Evolutionary conservation across 1,284 basidiomycete species (phyloP).

Genomic region (Sporisorium sorghi): DNA sequence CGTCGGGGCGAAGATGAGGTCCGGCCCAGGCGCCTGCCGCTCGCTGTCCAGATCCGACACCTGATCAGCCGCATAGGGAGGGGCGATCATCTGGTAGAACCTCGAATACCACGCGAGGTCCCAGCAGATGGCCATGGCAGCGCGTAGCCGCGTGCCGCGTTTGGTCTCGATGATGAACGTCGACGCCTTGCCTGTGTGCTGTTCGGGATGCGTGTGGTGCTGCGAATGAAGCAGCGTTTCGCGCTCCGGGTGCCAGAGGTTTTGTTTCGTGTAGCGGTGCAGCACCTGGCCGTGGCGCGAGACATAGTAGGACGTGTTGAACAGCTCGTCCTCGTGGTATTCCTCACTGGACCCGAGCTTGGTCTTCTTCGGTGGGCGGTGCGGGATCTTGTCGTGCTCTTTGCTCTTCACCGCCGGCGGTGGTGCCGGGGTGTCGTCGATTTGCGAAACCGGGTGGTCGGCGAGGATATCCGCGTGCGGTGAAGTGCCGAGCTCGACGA

Average conservation of each 20-base stretch:
- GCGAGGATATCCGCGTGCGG: slow-evolving; percentile 26
- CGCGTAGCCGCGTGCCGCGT: slow-evolving; percentile 53
- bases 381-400: slow-evolving; percentile 25
- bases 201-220: slow-evolving; percentile 50
- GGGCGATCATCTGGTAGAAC: slow-evolving; percentile 55
- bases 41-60: slow-evolving; percentile 38
- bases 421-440: background rate
- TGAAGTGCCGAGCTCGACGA: slow-evolving; percentile 57
- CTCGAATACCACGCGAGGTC: slow-evolving; percentile 64
- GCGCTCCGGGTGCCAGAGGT: slow-evolving; percentile 67
- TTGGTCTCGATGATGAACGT: slow-evolving; percentile 61
- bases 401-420: background rate
- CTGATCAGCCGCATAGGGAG: slow-evolving; percentile 4
- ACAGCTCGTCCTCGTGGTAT: slow-evolving; percentile 40
- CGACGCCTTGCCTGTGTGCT: slow-evolving; percentile 34
- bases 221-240: slow-evolving; percentile 50
- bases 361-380: slow-evolving; percentile 13
- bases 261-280: slow-evolving; percentile 65
- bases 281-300: slow-evolving; percentile 45
- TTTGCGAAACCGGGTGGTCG: slow-evolving; percentile 23
- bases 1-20: slow-evolving; percentile 65
- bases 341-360: background rate
- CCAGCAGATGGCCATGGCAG: slow-evolving; percentile 66
- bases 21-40: slow-evolving; percentile 54
- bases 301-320: slow-evolving; percentile 67